Percentiles rank a stretch among this genome's conserved stretches.
Evolutionary conservation across 2,329 filamentous ascomycete species (phyloP).

Genomic region (Exophiala viscosa): DNA sequence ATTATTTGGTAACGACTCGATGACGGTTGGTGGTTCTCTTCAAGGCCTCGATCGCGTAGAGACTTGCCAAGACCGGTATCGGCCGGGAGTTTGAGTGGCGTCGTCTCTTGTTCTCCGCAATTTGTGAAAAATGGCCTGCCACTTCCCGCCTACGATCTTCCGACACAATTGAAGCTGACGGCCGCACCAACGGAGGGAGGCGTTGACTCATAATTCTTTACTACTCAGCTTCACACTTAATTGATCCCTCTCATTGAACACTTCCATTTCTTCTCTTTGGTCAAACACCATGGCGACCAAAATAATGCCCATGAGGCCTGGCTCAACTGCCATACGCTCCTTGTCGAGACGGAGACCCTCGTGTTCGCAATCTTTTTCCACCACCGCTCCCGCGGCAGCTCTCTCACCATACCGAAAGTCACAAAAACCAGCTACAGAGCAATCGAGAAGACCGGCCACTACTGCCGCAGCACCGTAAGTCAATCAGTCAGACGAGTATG

Average conservation of each 20-base stretch:
- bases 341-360: constrained; percentile 43
- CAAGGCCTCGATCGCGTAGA: background rate
- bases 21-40: constrained; percentile 3
- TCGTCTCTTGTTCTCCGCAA: background rate
- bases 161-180: background rate
- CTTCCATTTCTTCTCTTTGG: background rate
- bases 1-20: background rate
- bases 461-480: constrained; percentile 49
- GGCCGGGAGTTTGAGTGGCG: constrained; percentile 2
- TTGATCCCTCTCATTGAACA: background rate
- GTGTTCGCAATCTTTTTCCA: constrained; percentile 42
- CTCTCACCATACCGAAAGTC: constrained; percentile 46
- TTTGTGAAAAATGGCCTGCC: constrained; percentile 1
- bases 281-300: constrained; percentile 27
- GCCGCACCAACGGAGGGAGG: background rate
- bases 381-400: constrained; percentile 41
- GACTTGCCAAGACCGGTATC: constrained; percentile 21
- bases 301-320: constrained; percentile 51
- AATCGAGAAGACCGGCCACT: constrained; percentile 43
- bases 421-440: constrained; percentile 32
- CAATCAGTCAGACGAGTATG: constrained; percentile 46
- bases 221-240: background rate
- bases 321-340: constrained; percentile 47
- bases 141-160: constrained; percentile 3
- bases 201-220: constrained; percentile 15